Conservation (phyloP, 2,329 filamentous ascomycete genomes). For the Thelonectria blattea region DNA sequence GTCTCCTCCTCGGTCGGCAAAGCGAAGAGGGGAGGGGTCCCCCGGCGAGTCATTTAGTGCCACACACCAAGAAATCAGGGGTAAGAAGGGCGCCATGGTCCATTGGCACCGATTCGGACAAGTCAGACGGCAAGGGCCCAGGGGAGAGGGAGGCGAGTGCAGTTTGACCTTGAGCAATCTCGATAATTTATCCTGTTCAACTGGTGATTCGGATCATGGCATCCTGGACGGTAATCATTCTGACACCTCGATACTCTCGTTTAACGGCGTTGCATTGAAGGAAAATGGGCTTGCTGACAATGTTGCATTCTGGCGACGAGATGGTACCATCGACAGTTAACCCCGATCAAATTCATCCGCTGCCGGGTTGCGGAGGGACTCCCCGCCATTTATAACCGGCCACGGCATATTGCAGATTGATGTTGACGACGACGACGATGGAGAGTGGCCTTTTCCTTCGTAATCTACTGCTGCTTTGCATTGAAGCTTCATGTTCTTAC, state of each 20-base stretch:
- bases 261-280: not conserved
- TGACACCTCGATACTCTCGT: not conserved
- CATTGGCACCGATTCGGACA: not conserved
- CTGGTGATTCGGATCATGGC: not conserved
- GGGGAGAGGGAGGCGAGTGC: not conserved
- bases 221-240: constrained; percentile 1
- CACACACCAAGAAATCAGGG: not conserved
- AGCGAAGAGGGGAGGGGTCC: not conserved
- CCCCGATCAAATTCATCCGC: not conserved
- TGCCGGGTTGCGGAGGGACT: not conserved
- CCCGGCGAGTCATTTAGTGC: not conserved
- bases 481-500: no score
- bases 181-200: not conserved
- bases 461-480: no score
- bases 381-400: not conserved
- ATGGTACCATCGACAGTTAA: not conserved
- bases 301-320: not conserved
- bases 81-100: no score
- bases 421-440: no score
- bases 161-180: not conserved
- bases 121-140: not conserved
- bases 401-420: not conserved
- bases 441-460: no score
- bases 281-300: not conserved
- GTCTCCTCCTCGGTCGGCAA: not conserved